Base-by-base conservation (phyloP, 192 early-diverging fungal genomes). In the Coemansia sp. region DNA sequence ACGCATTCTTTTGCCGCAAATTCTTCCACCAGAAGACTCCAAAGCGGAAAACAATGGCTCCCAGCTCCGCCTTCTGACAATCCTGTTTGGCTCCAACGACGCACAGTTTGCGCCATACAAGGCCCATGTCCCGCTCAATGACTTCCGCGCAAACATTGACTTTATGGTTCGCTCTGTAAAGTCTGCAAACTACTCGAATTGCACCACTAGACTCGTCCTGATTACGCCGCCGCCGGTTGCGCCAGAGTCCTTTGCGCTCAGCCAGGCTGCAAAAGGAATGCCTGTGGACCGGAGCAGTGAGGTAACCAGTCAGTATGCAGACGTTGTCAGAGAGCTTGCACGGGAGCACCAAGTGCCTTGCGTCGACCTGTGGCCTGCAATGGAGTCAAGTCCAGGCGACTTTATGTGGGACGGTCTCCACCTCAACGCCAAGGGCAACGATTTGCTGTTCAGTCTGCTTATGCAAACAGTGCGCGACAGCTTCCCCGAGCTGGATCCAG, bases 81-180 rank as follows among this genome's bases (percentile, higher is more conserved):
- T 83, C 1, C 41, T 83, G 1, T 63, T 66, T 11, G 80, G 80
- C 9, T 62, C 80, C 51, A 83, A 83, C 64, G 80, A 83, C 34
- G 75, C 80, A 0, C 62, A 71, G 52, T 57, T 67, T 15, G 33
- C 62, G 8, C 51, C 45, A 5, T 30, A n/a, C 24, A 35, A 62
- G 55, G 49, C 49, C 0, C 80, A 83, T 34, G 80, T 83, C 4
- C 80, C 80, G 1, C 26, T 83, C 26, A 53, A 30, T 15, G 80
- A 83, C 68, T 83, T 60, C 26, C 49, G 33, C 34, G 6, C 21
- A 1, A 77, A 77, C 30, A 45, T 77, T 1, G 43, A 34, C 35
- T 23, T 34, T 2, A 56, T 83, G n/a, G 63, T 69, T 11, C 39
- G 35, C 0, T 5, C 43, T n/a, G 23, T 82, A 10, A 15, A 14